Evolutionary conservation across 192 early-diverging fungal genomes (phyloP).

Genomic region (Gamsiella multidivaricata): DNA sequence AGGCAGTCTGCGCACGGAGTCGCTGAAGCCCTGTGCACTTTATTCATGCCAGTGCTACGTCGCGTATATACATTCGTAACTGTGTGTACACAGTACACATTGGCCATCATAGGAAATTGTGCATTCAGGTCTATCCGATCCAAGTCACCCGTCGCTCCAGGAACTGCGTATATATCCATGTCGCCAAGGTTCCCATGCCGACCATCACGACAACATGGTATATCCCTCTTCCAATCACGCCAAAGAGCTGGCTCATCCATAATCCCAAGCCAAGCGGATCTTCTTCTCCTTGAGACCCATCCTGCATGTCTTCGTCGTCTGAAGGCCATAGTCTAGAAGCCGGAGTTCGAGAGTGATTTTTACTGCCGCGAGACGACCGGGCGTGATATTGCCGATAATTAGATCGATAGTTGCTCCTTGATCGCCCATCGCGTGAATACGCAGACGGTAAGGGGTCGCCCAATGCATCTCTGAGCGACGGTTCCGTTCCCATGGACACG

Average conservation of each 20-base stretch:
- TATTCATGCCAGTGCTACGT: too few relatives aligned
- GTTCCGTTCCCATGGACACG: not conserved
- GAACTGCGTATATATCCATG: constrained; percentile 31
- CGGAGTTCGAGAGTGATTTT: too few relatives aligned
- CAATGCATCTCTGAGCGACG: constrained; percentile 10
- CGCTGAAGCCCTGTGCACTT: too few relatives aligned
- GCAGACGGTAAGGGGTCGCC: not conserved
- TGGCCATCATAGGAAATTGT: not conserved
- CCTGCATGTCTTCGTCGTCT: not conserved
- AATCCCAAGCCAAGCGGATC: constrained; percentile 31
- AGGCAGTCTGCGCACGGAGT: too few relatives aligned
- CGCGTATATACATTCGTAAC: too few relatives aligned
- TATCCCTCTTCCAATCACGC: constrained; percentile 7
- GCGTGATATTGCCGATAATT: too few relatives aligned
- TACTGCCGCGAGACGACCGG: too few relatives aligned
- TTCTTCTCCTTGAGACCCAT: not conserved
- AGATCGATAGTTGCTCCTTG: not conserved
- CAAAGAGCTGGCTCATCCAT: constrained; percentile 33
- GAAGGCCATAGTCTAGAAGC: too few relatives aligned
- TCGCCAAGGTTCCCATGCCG: constrained; percentile 37
- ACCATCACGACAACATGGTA: constrained; percentile 29
- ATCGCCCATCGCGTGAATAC: not conserved
- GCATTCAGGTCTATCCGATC: constrained; percentile 12
- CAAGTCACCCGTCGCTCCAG: constrained; percentile 30
- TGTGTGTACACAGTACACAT: not conserved